Base-by-base conservation (phyloP, 1,139 yeast genomes). In the Candida smagusa region DNA sequence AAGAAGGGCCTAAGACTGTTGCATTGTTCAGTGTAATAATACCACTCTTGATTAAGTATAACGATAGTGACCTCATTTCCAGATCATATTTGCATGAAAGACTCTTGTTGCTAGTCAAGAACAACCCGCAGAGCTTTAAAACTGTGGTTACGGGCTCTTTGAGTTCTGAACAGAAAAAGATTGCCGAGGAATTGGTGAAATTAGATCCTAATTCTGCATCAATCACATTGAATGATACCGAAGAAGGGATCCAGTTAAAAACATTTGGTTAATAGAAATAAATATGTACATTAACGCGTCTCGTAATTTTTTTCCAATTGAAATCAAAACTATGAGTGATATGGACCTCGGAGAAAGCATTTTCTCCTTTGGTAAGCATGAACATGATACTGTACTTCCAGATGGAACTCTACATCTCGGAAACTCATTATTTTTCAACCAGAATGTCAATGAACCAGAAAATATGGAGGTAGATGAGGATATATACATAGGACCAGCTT, bases 61-160 rank as follows among this genome's bases (percentile, higher is more conserved):
- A 61, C 22, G 58, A 58, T 33, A 29, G 47, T 44, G 38, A 53
- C 40, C 26, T 49, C 44, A 25, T 66, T 56, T 41, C 59, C 53
- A 36, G 54, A 46, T 28, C 45, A 9, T 81, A 79, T 42, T 63
- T 75, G 25, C 79, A 74, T 42, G 70, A 67, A 7, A 76, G 78
- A 49, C 49, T 84, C 30, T 41, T 82, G 19, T 68, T 68, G 22
- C 61, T 85, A 40, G 73, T 84, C 8, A 63, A 65, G 9, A 57
- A 68, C 37, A 69, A 73, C 43, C 68, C 83, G 1, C 62, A 60
- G 2, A 58, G 70, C 5, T 86, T 87, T 62, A 84, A 83, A 48
- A 41, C 45, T 0, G 76, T 74, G 4, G 72, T 83, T 7, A 62
- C 58, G 34, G 52, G 46, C 2, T 55, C 60, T 2, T 50, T 77